These are phyloP conservation scores for Mycena chlorophos DNA, from an alignment of 768 basidiomycete species.

Conservation along the genomic window DNA sequence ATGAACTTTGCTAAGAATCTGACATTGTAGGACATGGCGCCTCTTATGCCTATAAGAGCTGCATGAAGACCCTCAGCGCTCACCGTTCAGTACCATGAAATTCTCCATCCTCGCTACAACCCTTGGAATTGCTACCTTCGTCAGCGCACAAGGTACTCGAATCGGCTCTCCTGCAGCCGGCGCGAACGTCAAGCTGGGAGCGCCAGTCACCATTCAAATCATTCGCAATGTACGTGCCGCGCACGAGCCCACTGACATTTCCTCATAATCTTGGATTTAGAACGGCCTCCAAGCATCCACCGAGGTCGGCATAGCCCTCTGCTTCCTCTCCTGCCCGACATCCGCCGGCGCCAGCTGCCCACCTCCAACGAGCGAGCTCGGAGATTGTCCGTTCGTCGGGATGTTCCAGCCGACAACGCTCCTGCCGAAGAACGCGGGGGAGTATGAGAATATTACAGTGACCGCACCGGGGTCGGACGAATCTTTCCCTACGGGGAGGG, in stretches of 20 bases:
- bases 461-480: background rate
- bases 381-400: conserved; percentile 2
- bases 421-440: background rate
- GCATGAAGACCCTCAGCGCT: too few relatives aligned
- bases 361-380: conserved; percentile 3
- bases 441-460: conserved; percentile 17
- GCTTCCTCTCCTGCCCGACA: conserved; percentile 7
- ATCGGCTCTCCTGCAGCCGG: conserved; percentile 5
- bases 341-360: conserved; percentile 2
- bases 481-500: background rate
- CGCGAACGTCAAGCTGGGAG: conserved; percentile 1
- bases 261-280: background rate
- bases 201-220: conserved; percentile 7
- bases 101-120: background rate
- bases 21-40: too few relatives aligned
- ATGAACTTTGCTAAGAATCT: background rate
- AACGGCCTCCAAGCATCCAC: conserved; percentile 11
- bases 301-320: conserved; percentile 18
- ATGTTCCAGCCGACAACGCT: conserved; percentile 2
- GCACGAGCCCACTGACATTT: background rate
- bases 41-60: too few relatives aligned
- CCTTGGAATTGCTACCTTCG: background rate
- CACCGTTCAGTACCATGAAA: too few relatives aligned
- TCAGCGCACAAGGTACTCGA: conserved; percentile 6
- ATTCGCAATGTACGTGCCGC: conserved; percentile 8